Percentiles rank a stretch among this genome's conserved stretches.
These are phyloP conservation scores for Zygoascus biomembranicola DNA, from an alignment of 805 yeast genomes.

Conservation along the genomic window DNA sequence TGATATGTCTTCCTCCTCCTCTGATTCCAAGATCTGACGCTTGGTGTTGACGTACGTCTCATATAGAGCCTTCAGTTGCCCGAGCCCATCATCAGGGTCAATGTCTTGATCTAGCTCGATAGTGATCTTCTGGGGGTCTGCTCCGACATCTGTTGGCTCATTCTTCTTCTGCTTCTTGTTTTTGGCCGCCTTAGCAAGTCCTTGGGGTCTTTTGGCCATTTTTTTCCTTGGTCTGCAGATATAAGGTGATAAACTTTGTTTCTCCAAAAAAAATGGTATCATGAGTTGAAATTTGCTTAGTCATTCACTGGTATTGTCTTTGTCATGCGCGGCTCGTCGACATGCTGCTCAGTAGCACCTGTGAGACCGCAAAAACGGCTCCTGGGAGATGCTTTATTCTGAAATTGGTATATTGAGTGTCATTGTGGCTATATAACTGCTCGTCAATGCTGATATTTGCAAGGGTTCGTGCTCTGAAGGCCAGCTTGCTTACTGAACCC, in stretches of 20 bases:
- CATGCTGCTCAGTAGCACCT: no score
- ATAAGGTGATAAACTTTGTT: background rate
- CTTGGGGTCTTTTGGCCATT: constrained; percentile 61
- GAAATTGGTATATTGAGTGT: no score
- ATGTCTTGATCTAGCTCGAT: constrained; percentile 64
- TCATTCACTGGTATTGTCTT: no score
- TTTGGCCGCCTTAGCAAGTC: constrained; percentile 53
- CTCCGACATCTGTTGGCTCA: background rate
- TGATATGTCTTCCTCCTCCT: background rate
- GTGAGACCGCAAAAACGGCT: no score
- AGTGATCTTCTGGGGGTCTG: constrained; percentile 28
- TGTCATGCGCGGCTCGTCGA: no score
- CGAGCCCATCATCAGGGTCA: constrained; percentile 71
- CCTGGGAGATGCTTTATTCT: no score
- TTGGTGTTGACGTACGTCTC: constrained; percentile 37
- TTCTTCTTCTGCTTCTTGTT: constrained; percentile 34
- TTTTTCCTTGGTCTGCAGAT: constrained; percentile 1
- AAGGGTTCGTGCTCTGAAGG: no score
- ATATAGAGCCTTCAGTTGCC: constrained; percentile 70
- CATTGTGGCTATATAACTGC: no score
- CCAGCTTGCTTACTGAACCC: no score
- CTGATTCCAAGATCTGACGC: background rate
- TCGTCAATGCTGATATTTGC: no score
- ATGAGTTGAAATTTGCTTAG: background rate
- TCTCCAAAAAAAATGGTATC: background rate